A percentile compares a stretch with the other conserved stretches of the same genome.
Conservation (phyloP, 2,329 filamentous ascomycete genomes). For the Calycina herbarum region DNA sequence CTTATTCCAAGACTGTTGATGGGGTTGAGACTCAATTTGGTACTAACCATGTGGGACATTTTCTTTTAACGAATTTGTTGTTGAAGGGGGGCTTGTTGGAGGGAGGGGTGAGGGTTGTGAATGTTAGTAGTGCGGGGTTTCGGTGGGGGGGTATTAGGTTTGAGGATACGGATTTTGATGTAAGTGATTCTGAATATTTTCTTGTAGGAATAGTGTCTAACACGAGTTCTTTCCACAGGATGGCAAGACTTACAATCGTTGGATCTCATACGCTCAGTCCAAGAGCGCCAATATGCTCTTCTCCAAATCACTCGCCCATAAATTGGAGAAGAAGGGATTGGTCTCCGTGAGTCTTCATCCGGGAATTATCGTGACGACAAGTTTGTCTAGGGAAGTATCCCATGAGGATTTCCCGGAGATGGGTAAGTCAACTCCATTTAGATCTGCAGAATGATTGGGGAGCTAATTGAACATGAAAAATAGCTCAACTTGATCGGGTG, state of each 20-base stretch:
- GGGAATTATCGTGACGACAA: not conserved
- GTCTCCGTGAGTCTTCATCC: constrained; percentile 2
- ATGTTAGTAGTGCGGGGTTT: constrained; percentile 38
- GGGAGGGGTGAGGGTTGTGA: constrained; percentile 13
- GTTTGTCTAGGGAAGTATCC: too few relatives aligned
- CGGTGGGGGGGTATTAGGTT: constrained; percentile 39
- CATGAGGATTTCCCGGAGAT: too few relatives aligned
- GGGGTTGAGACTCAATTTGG: constrained; percentile 22
- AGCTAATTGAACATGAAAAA: too few relatives aligned
- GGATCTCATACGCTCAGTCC: not conserved
- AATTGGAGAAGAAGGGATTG: not conserved
- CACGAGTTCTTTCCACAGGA: not conserved
- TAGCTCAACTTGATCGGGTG: too few relatives aligned
- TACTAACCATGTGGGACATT: constrained; percentile 19
- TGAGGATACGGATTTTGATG: constrained; percentile 31
- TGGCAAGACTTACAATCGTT: constrained; percentile 9
- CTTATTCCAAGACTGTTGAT: constrained; percentile 8
- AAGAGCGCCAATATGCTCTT: constrained; percentile 3
- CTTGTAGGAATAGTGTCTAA: too few relatives aligned
- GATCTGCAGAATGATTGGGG: too few relatives aligned
- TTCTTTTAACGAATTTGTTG: constrained; percentile 18
- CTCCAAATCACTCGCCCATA: not conserved
- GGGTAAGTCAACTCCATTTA: too few relatives aligned
- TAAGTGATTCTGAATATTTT: too few relatives aligned
- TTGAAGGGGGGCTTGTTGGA: constrained; percentile 13